Conservation (phyloP, 768 basidiomycete species). For the Coprinopsis marcescibilis region DNA sequence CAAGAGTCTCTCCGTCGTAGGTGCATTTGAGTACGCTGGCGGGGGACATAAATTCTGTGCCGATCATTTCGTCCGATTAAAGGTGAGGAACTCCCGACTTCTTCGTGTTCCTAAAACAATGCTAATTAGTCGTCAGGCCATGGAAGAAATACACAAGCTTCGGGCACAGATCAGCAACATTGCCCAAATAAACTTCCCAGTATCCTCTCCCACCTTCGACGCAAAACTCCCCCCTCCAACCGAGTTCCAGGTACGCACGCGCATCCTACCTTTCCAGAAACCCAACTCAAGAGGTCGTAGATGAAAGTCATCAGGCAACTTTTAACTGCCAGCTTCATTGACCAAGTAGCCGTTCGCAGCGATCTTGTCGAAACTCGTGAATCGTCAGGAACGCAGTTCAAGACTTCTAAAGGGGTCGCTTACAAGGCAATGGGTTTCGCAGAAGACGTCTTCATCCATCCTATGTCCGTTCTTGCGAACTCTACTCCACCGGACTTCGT, state of each 20-base stretch:
- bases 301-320: constrained; percentile 88
- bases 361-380: constrained; percentile 64
- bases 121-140: constrained; percentile 65
- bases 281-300: constrained; percentile 31
- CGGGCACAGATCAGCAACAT: constrained; percentile 85
- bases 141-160: constrained; percentile 98
- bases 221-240: constrained; percentile 71
- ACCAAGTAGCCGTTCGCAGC: constrained; percentile 89
- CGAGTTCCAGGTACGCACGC: constrained; percentile 58
- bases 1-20: constrained; percentile 86
- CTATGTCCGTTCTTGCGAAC: constrained; percentile 73
- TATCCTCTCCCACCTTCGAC: constrained; percentile 50
- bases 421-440: constrained; percentile 76
- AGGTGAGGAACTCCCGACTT: constrained; percentile 43
- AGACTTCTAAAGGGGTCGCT: constrained; percentile 72
- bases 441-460: constrained; percentile 91
- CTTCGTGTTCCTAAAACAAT: no score
- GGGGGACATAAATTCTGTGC: constrained; percentile 76
- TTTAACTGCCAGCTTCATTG: constrained; percentile 85
- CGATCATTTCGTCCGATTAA: constrained; percentile 84
- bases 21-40: constrained; percentile 91
- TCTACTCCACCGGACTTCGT: constrained; percentile 78
- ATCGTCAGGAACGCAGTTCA: constrained; percentile 58
- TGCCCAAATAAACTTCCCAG: constrained; percentile 72
- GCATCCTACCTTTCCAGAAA: not conserved